A percentile compares a stretch with the other conserved stretches of the same genome.
phyloP scores from a whole-genome alignment of 164 flowering plant genomes.

The Liriodendron chinense region DNA sequence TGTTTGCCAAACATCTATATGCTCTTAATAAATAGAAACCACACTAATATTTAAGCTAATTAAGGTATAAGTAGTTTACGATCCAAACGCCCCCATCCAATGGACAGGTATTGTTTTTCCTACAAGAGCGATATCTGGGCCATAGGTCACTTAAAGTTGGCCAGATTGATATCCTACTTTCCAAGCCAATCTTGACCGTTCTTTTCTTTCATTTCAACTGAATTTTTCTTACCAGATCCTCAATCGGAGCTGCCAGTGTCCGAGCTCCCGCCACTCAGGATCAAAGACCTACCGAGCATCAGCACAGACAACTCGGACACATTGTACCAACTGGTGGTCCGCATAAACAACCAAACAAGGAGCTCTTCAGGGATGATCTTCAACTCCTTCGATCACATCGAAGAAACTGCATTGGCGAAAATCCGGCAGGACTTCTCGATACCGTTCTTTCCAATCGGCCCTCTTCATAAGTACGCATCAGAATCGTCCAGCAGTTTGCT shows the following conservation, averaged over 20 bases:
- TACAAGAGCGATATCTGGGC: too few relatives aligned
- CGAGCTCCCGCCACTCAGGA: constrained; percentile 31
- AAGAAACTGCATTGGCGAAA: constrained; percentile 9
- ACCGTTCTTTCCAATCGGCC: constrained; percentile 36
- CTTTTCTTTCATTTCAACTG: background rate
- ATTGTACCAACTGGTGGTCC: constrained; percentile 2
- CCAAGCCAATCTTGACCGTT: too few relatives aligned
- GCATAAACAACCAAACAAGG: constrained; percentile 14
- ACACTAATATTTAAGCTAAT: too few relatives aligned
- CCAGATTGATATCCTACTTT: too few relatives aligned
- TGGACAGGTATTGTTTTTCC: too few relatives aligned
- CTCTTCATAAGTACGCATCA: constrained; percentile 28
- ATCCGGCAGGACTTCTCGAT: constrained; percentile 11
- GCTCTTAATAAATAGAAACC: too few relatives aligned
- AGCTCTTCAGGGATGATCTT: constrained; percentile 29
- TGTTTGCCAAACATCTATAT: too few relatives aligned
- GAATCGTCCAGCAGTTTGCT: constrained; percentile 23
- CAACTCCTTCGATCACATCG: constrained; percentile 28
- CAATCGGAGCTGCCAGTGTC: constrained; percentile 17
- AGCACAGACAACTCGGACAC: background rate
- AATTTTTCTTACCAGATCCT: background rate
- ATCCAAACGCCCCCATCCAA: too few relatives aligned
- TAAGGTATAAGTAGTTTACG: too few relatives aligned
- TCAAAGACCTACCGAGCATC: constrained; percentile 32
- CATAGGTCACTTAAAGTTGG: too few relatives aligned